Base-by-base conservation (phyloP, 2,329 filamentous ascomycete genomes). In the Penicillium sp. region DNA sequence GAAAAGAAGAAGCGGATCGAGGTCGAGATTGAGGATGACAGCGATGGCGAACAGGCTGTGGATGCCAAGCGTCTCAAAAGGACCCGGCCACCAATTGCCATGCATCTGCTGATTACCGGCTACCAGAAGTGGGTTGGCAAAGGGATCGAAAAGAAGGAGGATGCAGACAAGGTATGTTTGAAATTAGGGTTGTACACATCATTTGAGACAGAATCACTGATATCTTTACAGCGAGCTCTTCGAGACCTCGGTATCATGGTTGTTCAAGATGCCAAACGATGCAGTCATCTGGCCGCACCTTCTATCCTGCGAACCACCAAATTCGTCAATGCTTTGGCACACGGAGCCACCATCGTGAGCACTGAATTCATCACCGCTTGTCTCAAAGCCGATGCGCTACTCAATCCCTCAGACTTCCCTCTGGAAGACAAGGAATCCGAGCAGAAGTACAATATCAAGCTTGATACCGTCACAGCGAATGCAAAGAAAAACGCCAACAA, bases 231-330 rank as follows among this genome's bases (percentile, higher is more conserved):
- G 91, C 87, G 83, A 76, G 89, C 89, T 75, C 81, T 99, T 52
- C 89, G 92, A 56, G 85, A 89, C 43, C 77, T 97, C 34, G 94
- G 94, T 7, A 90, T 99, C 52, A 81, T 86, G 62, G 84, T 96
- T 21, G 88, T 91, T 4, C 82, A 88, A 63, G 90, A 96, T 67
- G 86, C 86, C 24, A 83, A 84, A 45, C 82, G 85, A 43, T 94
- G 91, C 70, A 90, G 93, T 65, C 90, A 96, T 70, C 83, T 99
- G 10, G 92, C 91, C 32, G 93, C 93, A 3, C 94, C 93, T 1
- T 84, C 86, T 40, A 86, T 97, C 57, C 85, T 97, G 32, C 88
- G 94, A 36, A 99, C 94, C 0, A 86, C 91, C 70, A 99, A 99
- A 69, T 99, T 99, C 69, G 86, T 97, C 47, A 89, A 88, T 57